Conservation (phyloP, 352 stramenopile species). For the Phytophthora rubi region DNA sequence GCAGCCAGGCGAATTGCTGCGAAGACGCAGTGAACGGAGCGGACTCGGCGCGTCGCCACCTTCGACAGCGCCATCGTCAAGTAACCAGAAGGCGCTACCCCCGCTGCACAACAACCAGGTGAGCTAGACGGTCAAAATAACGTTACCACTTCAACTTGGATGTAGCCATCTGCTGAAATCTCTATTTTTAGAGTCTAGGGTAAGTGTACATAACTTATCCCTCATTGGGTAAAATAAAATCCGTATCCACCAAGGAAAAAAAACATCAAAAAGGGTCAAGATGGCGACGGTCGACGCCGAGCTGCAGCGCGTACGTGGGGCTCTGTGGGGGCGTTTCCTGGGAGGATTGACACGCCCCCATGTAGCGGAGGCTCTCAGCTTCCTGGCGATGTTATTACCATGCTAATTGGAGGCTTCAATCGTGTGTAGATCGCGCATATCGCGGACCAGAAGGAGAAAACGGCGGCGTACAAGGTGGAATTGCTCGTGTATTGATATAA, state of each 20-base stretch:
- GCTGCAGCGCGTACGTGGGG: conserved; percentile 54
- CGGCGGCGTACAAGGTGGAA: conserved; percentile 69
- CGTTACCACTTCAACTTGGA: not conserved
- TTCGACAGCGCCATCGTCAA: conserved; percentile 10
- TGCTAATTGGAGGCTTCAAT: not conserved
- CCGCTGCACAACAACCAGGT: conserved; percentile 66
- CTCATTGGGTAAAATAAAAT: not conserved
- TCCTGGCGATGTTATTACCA: not conserved
- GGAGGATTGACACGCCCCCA: not conserved
- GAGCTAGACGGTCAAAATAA: conserved; percentile 11
- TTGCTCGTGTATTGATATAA: conserved; percentile 7
- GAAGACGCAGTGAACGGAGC: conserved; percentile 55
- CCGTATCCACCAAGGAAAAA: not conserved
- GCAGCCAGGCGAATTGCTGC: conserved; percentile 41
- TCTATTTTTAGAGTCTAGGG: not conserved
- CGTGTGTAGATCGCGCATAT: conserved; percentile 62
- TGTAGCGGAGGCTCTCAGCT: not conserved
- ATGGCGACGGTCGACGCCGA: conserved; percentile 44
- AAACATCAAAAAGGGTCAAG: conserved; percentile 23
- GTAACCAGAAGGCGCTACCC: conserved; percentile 52
- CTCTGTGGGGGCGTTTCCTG: not conserved
- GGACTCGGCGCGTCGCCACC: conserved; percentile 13
- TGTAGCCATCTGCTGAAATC: not conserved
- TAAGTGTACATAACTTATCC: not conserved
- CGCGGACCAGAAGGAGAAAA: conserved; percentile 82